These are phyloP conservation scores for Coemansia sp. DNA, from an alignment of 192 early-diverging fungal species.

Conservation along the genomic window DNA sequence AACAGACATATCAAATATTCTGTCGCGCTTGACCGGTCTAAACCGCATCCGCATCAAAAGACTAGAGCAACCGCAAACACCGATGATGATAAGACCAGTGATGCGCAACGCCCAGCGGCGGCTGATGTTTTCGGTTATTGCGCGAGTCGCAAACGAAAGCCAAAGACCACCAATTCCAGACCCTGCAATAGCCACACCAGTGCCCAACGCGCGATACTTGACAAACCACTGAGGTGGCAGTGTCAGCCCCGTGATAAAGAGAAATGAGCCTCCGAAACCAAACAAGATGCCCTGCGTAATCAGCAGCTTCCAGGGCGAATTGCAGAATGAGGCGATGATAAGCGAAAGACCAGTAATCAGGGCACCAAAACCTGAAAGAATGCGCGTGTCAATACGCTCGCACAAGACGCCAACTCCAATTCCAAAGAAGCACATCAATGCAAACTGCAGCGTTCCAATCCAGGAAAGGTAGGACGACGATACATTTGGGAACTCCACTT, in stretches of 20 bases:
- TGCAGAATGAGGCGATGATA: slow-evolving; percentile 28
- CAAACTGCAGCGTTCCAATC: slow-evolving; percentile 38
- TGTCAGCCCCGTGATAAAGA: slow-evolving; percentile 63
- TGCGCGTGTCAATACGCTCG: slow-evolving; percentile 21
- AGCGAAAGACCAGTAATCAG: slow-evolving; percentile 14
- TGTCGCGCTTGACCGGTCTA: slow-evolving; percentile 10
- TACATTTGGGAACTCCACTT: slow-evolving; percentile 19
- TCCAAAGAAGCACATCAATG: slow-evolving; percentile 28
- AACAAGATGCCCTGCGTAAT: slow-evolving; percentile 71
- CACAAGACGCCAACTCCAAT: slow-evolving; percentile 20
- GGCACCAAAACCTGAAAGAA: slow-evolving; percentile 15
- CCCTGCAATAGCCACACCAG: slow-evolving; percentile 68
- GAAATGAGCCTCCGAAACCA: slow-evolving; percentile 62
- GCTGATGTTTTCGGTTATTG: slow-evolving; percentile 55
- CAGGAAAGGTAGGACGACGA: slow-evolving; percentile 24
- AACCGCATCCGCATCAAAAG: slow-evolving; percentile 23
- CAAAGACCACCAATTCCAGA: slow-evolving; percentile 69
- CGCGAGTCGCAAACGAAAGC: slow-evolving; percentile 55
- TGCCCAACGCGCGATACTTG: slow-evolving; percentile 60
- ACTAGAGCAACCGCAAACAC: slow-evolving; percentile 11
- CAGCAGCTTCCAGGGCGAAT: slow-evolving; percentile 60
- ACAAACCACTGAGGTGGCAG: slow-evolving; percentile 69
- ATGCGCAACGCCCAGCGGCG: slow-evolving; percentile 64
- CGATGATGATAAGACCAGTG: slow-evolving; percentile 55
- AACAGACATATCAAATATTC: slow-evolving; percentile 18